phyloP scores from a whole-genome alignment of 1,284 basidiomycete genomes.

The Pseudozyma hubeiensis region DNA sequence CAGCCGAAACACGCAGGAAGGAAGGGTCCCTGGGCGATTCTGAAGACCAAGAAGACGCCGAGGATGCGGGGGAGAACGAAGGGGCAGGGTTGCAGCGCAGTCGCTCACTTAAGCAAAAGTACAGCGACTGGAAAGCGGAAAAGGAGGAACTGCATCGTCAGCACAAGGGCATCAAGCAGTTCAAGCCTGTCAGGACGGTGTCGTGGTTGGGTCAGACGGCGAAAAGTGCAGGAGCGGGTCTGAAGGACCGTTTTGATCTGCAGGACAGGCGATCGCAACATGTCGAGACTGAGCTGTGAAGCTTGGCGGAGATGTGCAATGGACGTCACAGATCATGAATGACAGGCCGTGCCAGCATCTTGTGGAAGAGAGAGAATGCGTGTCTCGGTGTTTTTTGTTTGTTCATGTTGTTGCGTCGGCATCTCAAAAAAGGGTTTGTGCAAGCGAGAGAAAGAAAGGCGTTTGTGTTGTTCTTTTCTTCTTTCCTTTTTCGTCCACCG shows the following conservation, averaged over 20 bases:
- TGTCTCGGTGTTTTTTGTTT: too few relatives aligned
- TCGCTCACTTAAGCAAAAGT: slow-evolving; percentile 36
- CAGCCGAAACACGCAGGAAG: too few relatives aligned
- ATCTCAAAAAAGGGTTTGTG: too few relatives aligned
- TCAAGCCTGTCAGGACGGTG: slow-evolving; percentile 47
- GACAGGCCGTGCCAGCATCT: neutral
- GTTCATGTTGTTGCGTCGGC: too few relatives aligned
- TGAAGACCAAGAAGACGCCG: slow-evolving; percentile 1
- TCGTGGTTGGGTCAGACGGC: slow-evolving; percentile 36
- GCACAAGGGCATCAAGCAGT: slow-evolving; percentile 48
- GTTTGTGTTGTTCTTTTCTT: neutral
- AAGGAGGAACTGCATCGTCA: slow-evolving; percentile 47
- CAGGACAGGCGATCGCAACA: slow-evolving; percentile 31
- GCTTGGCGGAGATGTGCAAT: neutral
- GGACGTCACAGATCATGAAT: neutral
- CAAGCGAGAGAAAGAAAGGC: neutral
- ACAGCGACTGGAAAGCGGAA: slow-evolving; percentile 46
- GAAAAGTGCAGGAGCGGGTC: slow-evolving; percentile 13
- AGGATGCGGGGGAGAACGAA: slow-evolving; percentile 3
- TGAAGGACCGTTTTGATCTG: slow-evolving; percentile 28
- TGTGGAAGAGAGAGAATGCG: too few relatives aligned
- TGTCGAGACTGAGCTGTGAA: slow-evolving; percentile 47
- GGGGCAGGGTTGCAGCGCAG: slow-evolving; percentile 15
- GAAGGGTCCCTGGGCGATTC: neutral
- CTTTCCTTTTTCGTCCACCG: slow-evolving; percentile 1